Evolutionary conservation across 805 yeast genomes (phyloP).

Genomic region (Clavispora santaluciae): DNA sequence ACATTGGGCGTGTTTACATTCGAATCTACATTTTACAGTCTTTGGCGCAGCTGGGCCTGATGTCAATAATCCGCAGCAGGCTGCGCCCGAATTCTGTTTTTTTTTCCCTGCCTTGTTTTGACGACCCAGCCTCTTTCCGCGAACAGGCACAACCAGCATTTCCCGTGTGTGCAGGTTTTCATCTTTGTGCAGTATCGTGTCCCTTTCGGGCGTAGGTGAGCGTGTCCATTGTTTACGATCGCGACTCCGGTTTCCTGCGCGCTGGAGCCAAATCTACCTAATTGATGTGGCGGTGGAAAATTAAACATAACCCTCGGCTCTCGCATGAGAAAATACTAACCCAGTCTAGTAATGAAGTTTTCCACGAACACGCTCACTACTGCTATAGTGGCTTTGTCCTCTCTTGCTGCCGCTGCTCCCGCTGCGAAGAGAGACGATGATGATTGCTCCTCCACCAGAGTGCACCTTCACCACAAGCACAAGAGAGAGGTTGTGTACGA

Average conservation of each 20-base stretch:
- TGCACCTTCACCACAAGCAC: conserved; percentile 58
- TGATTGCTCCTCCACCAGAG: conserved; percentile 13
- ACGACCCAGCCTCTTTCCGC: neutral
- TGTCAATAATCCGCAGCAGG: no score
- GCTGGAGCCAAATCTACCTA: no score
- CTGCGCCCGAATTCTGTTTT: no score
- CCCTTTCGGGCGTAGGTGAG: neutral
- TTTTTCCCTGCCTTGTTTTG: neutral
- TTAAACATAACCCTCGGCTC: neutral
- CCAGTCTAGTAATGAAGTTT: neutral
- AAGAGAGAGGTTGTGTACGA: conserved; percentile 55
- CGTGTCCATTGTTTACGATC: conserved; percentile 1
- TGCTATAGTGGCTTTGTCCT: conserved; percentile 9
- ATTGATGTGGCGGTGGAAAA: no score
- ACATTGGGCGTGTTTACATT: no score
- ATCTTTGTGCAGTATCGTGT: neutral
- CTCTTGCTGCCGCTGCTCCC: conserved; percentile 13
- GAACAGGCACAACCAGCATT: neutral
- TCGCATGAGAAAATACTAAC: neutral
- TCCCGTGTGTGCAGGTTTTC: neutral
- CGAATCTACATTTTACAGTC: no score
- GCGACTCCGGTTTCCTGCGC: neutral
- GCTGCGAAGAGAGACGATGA: conserved; percentile 10
- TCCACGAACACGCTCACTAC: conserved; percentile 6
- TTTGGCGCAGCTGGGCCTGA: no score